Evolutionary conservation across 768 basidiomycete genomes (phyloP).

Genomic region (Amanita subjunquillea): DNA sequence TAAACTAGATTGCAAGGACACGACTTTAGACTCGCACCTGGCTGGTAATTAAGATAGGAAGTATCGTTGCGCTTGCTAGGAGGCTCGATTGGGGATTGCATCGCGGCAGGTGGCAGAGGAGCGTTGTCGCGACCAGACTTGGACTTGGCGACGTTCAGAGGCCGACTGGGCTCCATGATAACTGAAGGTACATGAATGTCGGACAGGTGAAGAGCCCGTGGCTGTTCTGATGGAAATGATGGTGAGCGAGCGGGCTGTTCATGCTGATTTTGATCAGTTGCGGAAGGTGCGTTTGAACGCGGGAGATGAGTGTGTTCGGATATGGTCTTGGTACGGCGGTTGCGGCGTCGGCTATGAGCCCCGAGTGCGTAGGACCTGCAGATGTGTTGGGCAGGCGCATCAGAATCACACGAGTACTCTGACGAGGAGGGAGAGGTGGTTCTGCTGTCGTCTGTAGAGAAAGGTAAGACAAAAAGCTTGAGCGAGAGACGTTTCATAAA

Average conservation of each 20-base stretch:
- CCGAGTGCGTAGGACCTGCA: slow-evolving; percentile 42
- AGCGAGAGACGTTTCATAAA: slow-evolving; percentile 23
- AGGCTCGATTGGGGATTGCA: slow-evolving; percentile 10
- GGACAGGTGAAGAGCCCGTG: slow-evolving; percentile 9
- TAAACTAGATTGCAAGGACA: not conserved
- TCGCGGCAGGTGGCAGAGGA: slow-evolving; percentile 3
- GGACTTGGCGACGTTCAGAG: not conserved
- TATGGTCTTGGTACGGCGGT: slow-evolving; percentile 17
- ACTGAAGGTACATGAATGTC: slow-evolving; percentile 48
- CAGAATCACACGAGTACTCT: slow-evolving; percentile 40
- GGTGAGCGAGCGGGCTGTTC: not conserved
- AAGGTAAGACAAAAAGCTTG: slow-evolving; percentile 14
- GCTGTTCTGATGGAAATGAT: not conserved
- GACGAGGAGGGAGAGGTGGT: slow-evolving; percentile 32
- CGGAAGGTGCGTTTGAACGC: slow-evolving; percentile 18
- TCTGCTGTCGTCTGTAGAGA: slow-evolving; percentile 14
- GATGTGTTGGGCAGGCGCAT: slow-evolving; percentile 12
- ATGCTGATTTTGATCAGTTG: not conserved
- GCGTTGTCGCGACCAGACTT: not conserved
- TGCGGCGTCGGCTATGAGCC: slow-evolving; percentile 50
- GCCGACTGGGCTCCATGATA: slow-evolving; percentile 24
- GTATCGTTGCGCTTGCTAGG: slow-evolving; percentile 14
- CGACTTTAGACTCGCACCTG: slow-evolving; percentile 27
- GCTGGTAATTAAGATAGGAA: slow-evolving; percentile 50
- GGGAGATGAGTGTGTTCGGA: slow-evolving; percentile 8